Percentiles rank a stretch among this genome's conserved stretches.
Conservation (phyloP, 2,329 filamentous ascomycete species). For the Penicillium olsonii region DNA sequence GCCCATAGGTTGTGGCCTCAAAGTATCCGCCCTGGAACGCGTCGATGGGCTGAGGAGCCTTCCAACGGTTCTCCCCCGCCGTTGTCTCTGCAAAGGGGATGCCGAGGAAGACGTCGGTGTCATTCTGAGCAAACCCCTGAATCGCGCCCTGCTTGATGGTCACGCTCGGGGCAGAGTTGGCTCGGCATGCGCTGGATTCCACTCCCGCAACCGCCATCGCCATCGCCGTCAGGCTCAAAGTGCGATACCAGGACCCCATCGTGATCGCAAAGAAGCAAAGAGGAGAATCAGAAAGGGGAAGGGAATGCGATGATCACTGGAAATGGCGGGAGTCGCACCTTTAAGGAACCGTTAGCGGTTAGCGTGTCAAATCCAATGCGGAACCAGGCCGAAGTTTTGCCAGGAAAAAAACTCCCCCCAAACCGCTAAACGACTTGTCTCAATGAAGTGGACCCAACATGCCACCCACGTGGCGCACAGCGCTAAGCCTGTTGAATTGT, state of each 20-base stretch:
- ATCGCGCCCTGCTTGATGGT: constrained; percentile 23
- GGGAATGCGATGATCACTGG: neutral
- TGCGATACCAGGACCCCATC: constrained; percentile 14
- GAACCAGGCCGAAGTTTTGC: neutral
- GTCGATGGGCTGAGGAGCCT: constrained; percentile 16
- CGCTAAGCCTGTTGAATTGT: neutral
- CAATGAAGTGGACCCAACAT: neutral
- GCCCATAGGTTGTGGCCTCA: constrained; percentile 21
- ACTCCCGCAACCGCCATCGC: constrained; percentile 13
- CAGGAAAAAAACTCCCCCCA: neutral
- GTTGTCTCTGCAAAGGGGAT: constrained; percentile 26
- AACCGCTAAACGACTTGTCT: neutral
- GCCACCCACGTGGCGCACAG: neutral
- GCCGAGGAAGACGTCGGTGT: constrained; percentile 27
- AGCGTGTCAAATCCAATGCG: neutral
- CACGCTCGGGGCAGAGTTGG: constrained; percentile 5
- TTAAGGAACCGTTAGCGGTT: neutral
- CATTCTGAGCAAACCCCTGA: constrained; percentile 25
- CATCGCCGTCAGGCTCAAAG: constrained; percentile 14
- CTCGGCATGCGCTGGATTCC: constrained; percentile 2
- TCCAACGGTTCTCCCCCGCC: constrained; percentile 24
- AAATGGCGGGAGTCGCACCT: neutral
- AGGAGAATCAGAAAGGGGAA: neutral
- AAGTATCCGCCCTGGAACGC: constrained; percentile 11
- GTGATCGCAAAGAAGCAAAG: neutral